Conservation (phyloP, 2,329 filamentous ascomycete species). For the Aspergillus sp. region DNA sequence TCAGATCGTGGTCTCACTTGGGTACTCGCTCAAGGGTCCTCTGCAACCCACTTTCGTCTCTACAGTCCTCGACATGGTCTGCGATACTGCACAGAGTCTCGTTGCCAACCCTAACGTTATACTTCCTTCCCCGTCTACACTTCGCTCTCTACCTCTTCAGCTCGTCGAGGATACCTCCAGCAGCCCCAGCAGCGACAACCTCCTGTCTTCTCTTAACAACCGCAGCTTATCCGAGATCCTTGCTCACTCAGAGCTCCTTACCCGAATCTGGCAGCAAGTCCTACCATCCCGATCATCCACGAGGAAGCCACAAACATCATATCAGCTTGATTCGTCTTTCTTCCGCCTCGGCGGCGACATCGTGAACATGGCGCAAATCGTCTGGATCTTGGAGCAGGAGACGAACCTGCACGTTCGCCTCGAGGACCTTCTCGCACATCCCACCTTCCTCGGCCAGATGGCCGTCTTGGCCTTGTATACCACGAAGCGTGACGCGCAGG, state of each 20-base stretch:
- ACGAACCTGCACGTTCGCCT: slow-evolving; percentile 41
- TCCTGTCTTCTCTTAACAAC: slow-evolving; percentile 42
- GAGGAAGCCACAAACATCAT: slow-evolving; percentile 24
- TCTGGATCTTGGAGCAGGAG: slow-evolving; percentile 48
- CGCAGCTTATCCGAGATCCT: slow-evolving; percentile 45
- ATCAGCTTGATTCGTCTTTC: slow-evolving; percentile 47
- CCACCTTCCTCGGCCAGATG: slow-evolving; percentile 48
- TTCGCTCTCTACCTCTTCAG: slow-evolving; percentile 38
- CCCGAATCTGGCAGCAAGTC: slow-evolving; percentile 46
- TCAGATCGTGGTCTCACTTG: slow-evolving; percentile 41
- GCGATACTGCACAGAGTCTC: slow-evolving; percentile 42
- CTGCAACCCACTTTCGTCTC: slow-evolving; percentile 39
- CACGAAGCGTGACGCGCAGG: slow-evolving; percentile 25
- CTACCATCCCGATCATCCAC: slow-evolving; percentile 32
- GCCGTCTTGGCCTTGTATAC: slow-evolving; percentile 39
- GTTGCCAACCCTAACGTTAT: slow-evolving; percentile 40
- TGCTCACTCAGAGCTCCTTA: slow-evolving; percentile 45
- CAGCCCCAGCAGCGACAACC: slow-evolving; percentile 31
- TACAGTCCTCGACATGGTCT: slow-evolving; percentile 46
- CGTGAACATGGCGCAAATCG: slow-evolving; percentile 46
- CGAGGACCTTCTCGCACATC: slow-evolving; percentile 46
- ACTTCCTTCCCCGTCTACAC: slow-evolving; percentile 39
- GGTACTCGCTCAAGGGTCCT: slow-evolving; percentile 43
- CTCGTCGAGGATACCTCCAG: slow-evolving; percentile 32
- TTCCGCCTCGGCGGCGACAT: slow-evolving; percentile 49